These are phyloP conservation scores for Fusarium camptoceras DNA, from an alignment of 2,329 filamentous ascomycete species.

Conservation along the genomic window DNA sequence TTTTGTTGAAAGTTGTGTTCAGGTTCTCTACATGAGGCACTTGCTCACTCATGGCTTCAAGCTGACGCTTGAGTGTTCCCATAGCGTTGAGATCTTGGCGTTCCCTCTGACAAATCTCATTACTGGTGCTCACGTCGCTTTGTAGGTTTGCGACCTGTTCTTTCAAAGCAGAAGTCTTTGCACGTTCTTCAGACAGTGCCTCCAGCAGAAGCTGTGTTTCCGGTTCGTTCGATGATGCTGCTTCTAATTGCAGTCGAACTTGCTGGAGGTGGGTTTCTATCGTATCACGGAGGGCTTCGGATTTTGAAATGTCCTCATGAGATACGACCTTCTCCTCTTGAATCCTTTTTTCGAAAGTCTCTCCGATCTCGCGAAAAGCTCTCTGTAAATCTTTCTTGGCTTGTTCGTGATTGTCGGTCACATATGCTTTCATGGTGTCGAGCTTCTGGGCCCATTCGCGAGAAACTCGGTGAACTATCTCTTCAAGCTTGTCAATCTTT, in stretches of 20 bases:
- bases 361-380: constrained; percentile 35
- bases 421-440: constrained; percentile 22
- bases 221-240: not conserved
- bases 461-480: constrained; percentile 31
- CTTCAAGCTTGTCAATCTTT: constrained; percentile 39
- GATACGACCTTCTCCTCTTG: constrained; percentile 36
- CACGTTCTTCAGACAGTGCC: constrained; percentile 25
- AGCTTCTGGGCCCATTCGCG: constrained; percentile 37
- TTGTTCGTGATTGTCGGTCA: constrained; percentile 23
- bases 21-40: constrained; percentile 44
- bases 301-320: constrained; percentile 28
- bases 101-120: constrained; percentile 44
- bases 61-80: constrained; percentile 40
- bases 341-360: constrained; percentile 41
- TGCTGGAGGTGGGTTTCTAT: constrained; percentile 41
- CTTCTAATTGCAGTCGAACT: constrained; percentile 32
- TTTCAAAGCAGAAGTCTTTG: constrained; percentile 20
- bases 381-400: constrained; percentile 32
- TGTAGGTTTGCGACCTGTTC: constrained; percentile 42
- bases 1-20: constrained; percentile 43
- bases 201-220: constrained; percentile 14
- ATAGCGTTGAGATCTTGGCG: constrained; percentile 46
- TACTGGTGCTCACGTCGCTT: constrained; percentile 28
- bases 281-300: constrained; percentile 19
- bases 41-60: constrained; percentile 41